Conservation (phyloP, 345 rosid genomes). For the Atalantia buxifolia region DNA sequence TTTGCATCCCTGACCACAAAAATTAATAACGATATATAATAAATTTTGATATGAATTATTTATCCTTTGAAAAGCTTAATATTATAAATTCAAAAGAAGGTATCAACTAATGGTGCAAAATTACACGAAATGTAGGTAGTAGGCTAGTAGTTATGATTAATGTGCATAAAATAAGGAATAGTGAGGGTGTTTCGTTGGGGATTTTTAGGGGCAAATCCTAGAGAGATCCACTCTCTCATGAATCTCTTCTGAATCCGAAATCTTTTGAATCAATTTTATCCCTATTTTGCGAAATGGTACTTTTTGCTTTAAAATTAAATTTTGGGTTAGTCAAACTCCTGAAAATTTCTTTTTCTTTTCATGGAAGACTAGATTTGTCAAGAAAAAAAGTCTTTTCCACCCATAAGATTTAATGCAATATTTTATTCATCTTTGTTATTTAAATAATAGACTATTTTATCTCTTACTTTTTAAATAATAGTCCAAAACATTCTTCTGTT, state of each 20-base stretch:
- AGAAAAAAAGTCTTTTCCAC: too few relatives aligned
- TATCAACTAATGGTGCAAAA: background rate
- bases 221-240: background rate
- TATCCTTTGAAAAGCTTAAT: too few relatives aligned
- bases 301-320: too few relatives aligned
- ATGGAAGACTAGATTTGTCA: background rate
- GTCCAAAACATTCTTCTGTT: rapidly evolving
- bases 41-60: too few relatives aligned
- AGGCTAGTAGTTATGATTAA: background rate
- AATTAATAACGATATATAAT: too few relatives aligned
- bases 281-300: background rate
- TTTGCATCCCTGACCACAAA: too few relatives aligned
- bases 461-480: too few relatives aligned
- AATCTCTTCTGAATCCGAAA: background rate
- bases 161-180: background rate
- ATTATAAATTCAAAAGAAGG: background rate
- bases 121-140: too few relatives aligned
- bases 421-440: rapidly evolving
- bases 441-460: too few relatives aligned
- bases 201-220: background rate
- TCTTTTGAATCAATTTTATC: background rate
- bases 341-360: too few relatives aligned
- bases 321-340: background rate
- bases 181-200: too few relatives aligned
- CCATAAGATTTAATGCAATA: too few relatives aligned